Evolutionary conservation across 805 yeast species (phyloP).

Genomic region (Ogataea allantospora): DNA sequence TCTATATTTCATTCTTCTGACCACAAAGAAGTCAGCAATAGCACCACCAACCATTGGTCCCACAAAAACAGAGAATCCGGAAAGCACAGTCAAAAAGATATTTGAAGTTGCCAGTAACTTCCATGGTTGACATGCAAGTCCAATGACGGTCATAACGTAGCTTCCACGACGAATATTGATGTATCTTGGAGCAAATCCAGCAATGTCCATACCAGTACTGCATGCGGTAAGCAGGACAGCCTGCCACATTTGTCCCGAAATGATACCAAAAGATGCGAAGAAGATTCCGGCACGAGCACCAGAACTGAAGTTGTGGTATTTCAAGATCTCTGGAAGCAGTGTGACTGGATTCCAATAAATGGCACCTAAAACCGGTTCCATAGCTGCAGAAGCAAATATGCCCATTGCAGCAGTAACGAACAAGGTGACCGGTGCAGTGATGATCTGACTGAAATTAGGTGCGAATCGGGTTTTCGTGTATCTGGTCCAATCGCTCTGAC

Average conservation of each 20-base stretch:
- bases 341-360: constrained; percentile 53
- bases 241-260: constrained; percentile 38
- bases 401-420: constrained; percentile 72
- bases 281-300: constrained; percentile 48
- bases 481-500: constrained; percentile 44
- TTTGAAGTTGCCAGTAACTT: constrained; percentile 36
- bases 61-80: constrained; percentile 73
- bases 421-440: constrained; percentile 48
- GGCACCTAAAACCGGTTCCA: constrained; percentile 42
- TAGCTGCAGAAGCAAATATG: constrained; percentile 52
- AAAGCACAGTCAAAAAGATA: constrained; percentile 61
- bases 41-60: constrained; percentile 25
- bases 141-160: constrained; percentile 35
- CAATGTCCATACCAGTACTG: constrained; percentile 51
- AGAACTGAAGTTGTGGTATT: constrained; percentile 35
- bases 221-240: constrained; percentile 40
- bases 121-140: constrained; percentile 43
- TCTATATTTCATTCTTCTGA: constrained; percentile 34
- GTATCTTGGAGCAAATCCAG: constrained; percentile 45
- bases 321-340: constrained; percentile 41
- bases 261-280: constrained; percentile 41
- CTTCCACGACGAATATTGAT: constrained; percentile 48
- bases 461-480: constrained; percentile 29
- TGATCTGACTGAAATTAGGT: constrained; percentile 19
- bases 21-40: constrained; percentile 25